Evolutionary conservation across 768 basidiomycete genomes (phyloP).

Genomic region (Suillus brevipes): DNA sequence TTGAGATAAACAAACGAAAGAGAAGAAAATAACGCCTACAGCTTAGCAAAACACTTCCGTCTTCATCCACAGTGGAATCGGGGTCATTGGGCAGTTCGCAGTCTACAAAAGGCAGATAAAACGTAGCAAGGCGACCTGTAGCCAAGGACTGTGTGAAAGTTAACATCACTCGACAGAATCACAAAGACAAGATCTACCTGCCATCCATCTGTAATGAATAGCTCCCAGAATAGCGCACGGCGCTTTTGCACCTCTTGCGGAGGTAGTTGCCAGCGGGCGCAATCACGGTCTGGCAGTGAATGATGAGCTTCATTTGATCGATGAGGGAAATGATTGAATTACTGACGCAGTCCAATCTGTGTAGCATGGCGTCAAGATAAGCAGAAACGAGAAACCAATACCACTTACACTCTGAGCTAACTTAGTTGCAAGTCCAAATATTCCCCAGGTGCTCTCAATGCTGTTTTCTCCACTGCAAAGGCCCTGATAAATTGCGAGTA

Average conservation of each 20-base stretch:
- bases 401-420: conserved; percentile 65
- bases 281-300: conserved; percentile 58
- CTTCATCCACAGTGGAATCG: conserved; percentile 56
- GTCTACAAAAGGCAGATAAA: conserved; percentile 71
- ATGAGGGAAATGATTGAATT: conserved; percentile 8
- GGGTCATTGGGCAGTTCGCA: conserved; percentile 66
- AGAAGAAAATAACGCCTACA: conserved; percentile 43
- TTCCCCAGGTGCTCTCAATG: conserved; percentile 66
- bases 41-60: conserved; percentile 56
- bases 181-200: conserved; percentile 44
- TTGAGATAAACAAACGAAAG: background rate
- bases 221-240: conserved; percentile 69
- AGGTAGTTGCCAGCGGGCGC: conserved; percentile 65
- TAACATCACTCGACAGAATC: background rate
- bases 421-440: conserved; percentile 65
- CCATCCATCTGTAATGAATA: conserved; percentile 76
- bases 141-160: conserved; percentile 37
- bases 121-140: conserved; percentile 67
- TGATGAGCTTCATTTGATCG: conserved; percentile 16
- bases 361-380: conserved; percentile 4
- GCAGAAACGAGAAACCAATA: background rate
- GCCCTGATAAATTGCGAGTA: conserved; percentile 74
- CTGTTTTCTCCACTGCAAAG: conserved; percentile 67
- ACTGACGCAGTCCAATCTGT: conserved; percentile 70
- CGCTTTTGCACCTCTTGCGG: conserved; percentile 69